Base-by-base conservation (phyloP, 345 rosid genomes). In the Microcos paniculata region DNA sequence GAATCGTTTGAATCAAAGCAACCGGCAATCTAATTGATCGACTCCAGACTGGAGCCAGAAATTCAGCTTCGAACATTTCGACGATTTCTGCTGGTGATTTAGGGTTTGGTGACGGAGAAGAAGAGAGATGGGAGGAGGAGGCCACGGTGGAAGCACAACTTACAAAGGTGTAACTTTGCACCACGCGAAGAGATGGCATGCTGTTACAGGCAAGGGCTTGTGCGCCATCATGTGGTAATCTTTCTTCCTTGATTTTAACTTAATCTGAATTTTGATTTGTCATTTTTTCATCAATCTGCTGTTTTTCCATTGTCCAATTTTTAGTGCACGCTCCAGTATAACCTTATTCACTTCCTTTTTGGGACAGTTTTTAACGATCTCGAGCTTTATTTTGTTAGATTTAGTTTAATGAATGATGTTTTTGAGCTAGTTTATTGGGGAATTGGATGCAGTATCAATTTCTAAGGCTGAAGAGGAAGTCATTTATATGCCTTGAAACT, bases 221-320 rank as follows among this genome's bases (percentile, higher is more conserved):
- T 90, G 97, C 78, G 98, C 96, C 62, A 83, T 91, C 78, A 94
- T 90, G 97, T 94, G 98, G 97, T 91, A 82, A 70, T 33, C 38
- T 77, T 28, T 71, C 65, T 69, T 6, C 7, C n/a, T 73, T 62
- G 8, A 4, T 15, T 26, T 38, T 51, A 1, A 2, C 13, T 40
- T 31, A 30, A 72, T 31, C 71, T 46, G 43, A 48, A 19, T 52
- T 38, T 66, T 31, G 43, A 10, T 64, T 62, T 14, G 30, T 4
- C 38, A 19, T 62, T 16, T 51, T 62, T 15, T 35, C 42, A 12
- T 23, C 21, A 13, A 45, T 76, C 4, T 56, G 46, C 57, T 0
- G 8, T 56, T 15, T 26, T 24, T 19, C 6, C 26, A 58, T 24
- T 11, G 8, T 18, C 18, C 9, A 33, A 74, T 79, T 52, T 13